Evolutionary conservation across 345 rosid species (phyloP), one percentile per base, ranked within the genome.

Genomic region (Xanthoceras sorbifolium): DNA sequence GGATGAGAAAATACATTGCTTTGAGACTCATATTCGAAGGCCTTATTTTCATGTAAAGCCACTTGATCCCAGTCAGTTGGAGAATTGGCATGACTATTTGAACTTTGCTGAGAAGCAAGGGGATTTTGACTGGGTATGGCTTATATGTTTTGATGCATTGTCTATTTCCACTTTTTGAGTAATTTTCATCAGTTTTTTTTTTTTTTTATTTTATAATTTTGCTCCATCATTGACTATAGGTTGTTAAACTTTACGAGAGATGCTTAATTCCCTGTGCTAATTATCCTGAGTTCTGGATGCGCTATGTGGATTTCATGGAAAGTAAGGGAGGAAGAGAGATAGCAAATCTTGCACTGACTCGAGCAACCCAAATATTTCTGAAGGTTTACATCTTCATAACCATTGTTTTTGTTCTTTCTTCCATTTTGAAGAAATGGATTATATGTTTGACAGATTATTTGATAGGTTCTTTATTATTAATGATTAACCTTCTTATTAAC

Each of bases 271-370:
- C 98, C 64, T 93, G 97, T 64, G 95, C 97, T 65, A 85, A 85
- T 87, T 90, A 88, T 78, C 85, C 92, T 36, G 97, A 91, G 82
- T 90, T 93, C 71, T 94, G 98, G 98, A 87, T 94, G 80, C 97
- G 97, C 44, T 94, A 92, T 77, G 95, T 88, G 86, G 93, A 91
- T 64, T 93, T 85, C 80, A 77, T 89, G 86, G 98, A 94, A 82
- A 87, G 84, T 76, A 94, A 89, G 40, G 98, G 98, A 71, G 98
- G 97, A 81, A 87, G 94, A 75, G 98, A 94, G 88, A 76, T 94
- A 59, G 97, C 98, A 67, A 88, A 86, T 87, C 82, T 86, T 78
- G 97, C 97, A 1, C 73, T 94, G 80, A 89, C 85, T 40, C 87
- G 95, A 76, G 95, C 97, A 31, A 85, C 93, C 64, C 82, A 85